Percentiles rank a stretch among this genome's conserved stretches.
Conservation (phyloP, 768 basidiomycete species). For the Auricularia sp. region DNA sequence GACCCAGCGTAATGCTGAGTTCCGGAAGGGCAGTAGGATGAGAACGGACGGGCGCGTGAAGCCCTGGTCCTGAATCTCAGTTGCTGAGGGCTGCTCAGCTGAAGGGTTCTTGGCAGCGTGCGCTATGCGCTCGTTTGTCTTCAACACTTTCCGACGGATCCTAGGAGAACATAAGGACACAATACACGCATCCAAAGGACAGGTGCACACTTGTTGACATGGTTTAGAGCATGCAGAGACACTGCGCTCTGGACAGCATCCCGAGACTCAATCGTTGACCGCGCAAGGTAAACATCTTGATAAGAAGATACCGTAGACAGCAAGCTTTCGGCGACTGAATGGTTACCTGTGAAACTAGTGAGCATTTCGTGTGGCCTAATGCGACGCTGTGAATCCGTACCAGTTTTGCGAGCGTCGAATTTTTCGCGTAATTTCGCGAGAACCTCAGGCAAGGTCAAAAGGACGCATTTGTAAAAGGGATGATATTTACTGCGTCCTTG, state of each 20-base stretch:
- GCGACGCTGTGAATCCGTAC: slow-evolving; percentile 30
- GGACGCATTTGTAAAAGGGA: no score
- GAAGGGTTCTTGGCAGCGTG: slow-evolving; percentile 50
- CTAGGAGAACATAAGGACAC: slow-evolving; percentile 29
- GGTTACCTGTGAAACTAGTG: not conserved
- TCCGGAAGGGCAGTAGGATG: slow-evolving; percentile 87
- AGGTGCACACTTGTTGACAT: slow-evolving; percentile 69
- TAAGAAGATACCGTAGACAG: slow-evolving; percentile 56
- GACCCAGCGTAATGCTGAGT: slow-evolving; percentile 75
- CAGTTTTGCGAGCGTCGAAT: slow-evolving; percentile 26
- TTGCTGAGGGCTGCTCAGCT: slow-evolving; percentile 44
- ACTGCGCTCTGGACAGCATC: slow-evolving; percentile 55
- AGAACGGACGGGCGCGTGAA: slow-evolving; percentile 94
- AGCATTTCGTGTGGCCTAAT: slow-evolving; percentile 31
- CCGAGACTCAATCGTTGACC: slow-evolving; percentile 53
- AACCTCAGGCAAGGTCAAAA: slow-evolving; percentile 15
- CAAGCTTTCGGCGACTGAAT: slow-evolving; percentile 15
- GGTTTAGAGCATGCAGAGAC: slow-evolving; percentile 75
- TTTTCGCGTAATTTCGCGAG: slow-evolving; percentile 45
- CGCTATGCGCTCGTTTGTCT: slow-evolving; percentile 89
- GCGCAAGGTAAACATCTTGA: slow-evolving; percentile 68
- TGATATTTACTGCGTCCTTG: slow-evolving; percentile 14
- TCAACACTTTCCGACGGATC: slow-evolving; percentile 80
- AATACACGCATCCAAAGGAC: not conserved
- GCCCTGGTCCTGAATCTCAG: slow-evolving; percentile 86